A percentile compares a stretch with the other conserved stretches of the same genome.
Conservation (phyloP, 345 rosid genomes). For the Heritiera fomes region DNA sequence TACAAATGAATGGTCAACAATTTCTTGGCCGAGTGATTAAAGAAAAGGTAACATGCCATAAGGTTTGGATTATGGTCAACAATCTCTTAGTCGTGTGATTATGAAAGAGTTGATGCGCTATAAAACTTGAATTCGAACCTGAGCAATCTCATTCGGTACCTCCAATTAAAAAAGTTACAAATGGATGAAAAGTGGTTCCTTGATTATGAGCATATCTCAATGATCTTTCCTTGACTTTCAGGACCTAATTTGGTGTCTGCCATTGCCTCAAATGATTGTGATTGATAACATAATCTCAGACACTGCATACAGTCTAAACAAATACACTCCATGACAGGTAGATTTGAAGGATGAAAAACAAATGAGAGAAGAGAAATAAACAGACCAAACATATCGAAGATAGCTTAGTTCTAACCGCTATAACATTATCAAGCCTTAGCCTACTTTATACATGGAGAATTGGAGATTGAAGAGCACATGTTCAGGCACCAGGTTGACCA, state of each 20-base stretch:
- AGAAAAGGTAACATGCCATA: too few relatives aligned
- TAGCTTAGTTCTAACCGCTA: background rate
- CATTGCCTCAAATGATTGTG: constrained; percentile 20
- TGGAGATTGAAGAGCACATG: background rate
- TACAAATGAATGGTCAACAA: background rate
- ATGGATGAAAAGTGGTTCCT: background rate
- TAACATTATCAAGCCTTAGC: background rate
- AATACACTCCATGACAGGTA: constrained; percentile 15
- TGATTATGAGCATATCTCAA: background rate
- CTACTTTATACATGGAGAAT: background rate
- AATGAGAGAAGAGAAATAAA: background rate
- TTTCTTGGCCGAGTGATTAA: too few relatives aligned
- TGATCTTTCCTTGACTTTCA: background rate
- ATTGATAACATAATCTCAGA: background rate
- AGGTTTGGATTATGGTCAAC: too few relatives aligned
- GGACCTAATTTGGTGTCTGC: constrained; percentile 10
- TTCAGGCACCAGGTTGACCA: constrained; percentile 43
- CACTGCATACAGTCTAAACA: background rate
- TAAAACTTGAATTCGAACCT: too few relatives aligned
- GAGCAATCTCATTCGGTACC: too few relatives aligned
- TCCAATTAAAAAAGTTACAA: background rate
- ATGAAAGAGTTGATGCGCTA: too few relatives aligned
- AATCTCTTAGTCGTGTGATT: too few relatives aligned
- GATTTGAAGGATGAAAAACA: background rate
- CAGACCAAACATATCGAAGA: background rate